These are phyloP conservation scores for Penicillium aurantiogriseum DNA, from an alignment of 2,329 filamentous ascomycete species.

Conservation along the genomic window DNA sequence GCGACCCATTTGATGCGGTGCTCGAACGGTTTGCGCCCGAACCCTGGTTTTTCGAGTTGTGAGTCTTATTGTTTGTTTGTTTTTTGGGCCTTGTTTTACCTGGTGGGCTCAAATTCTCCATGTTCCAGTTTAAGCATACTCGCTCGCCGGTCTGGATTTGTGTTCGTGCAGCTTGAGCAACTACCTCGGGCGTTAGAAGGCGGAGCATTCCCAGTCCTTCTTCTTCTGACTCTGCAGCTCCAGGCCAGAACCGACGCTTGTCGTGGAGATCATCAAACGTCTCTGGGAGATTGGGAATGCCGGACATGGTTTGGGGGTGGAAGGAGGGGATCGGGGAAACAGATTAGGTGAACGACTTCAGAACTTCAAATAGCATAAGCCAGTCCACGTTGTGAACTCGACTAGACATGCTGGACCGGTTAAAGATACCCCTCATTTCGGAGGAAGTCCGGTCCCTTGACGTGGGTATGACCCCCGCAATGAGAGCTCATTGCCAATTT, in stretches of 20 bases:
- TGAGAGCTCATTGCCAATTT: neutral
- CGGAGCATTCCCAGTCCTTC: slow-evolving; percentile 56
- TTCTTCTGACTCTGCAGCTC: slow-evolving; percentile 45
- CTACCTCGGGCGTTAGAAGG: slow-evolving; percentile 53
- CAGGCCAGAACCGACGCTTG: slow-evolving; percentile 51
- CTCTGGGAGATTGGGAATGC: slow-evolving; percentile 26
- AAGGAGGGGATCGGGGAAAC: neutral
- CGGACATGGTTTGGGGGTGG: slow-evolving; percentile 21
- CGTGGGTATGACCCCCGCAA: slow-evolving; percentile 20
- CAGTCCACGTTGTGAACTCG: neutral
- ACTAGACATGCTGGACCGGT: neutral
- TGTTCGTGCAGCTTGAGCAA: slow-evolving; percentile 50
- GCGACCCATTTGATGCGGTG: slow-evolving; percentile 52
- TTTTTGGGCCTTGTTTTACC: slow-evolving; percentile 19
- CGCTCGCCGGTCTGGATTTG: slow-evolving; percentile 55
- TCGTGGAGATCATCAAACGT: slow-evolving; percentile 48
- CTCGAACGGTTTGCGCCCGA: slow-evolving; percentile 52
- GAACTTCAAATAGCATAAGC: neutral
- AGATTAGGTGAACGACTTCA: neutral
- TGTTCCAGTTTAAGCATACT: slow-evolving; percentile 57
- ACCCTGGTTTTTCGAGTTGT: slow-evolving; percentile 42
- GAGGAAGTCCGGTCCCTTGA: slow-evolving; percentile 18
- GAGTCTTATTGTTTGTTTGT: neutral
- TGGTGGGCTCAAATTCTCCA: slow-evolving; percentile 54
- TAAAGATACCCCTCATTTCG: slow-evolving; percentile 11